These are phyloP conservation scores for Irpex sp. DNA, from an alignment of 1,284 basidiomycete species.

Conservation along the genomic window DNA sequence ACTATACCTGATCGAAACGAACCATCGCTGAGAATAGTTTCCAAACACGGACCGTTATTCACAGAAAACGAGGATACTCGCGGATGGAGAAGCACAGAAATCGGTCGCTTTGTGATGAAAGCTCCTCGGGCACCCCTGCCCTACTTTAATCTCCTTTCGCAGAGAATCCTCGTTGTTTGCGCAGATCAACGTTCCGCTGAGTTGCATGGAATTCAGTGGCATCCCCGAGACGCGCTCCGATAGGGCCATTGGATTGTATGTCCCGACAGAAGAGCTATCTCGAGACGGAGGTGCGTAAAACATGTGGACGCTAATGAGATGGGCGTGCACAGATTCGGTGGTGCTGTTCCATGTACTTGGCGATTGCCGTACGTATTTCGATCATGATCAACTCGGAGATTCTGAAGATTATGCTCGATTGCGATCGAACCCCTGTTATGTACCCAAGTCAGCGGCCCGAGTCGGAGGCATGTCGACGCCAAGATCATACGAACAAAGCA, in stretches of 20 bases:
- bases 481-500: background rate
- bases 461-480: background rate
- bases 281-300: background rate
- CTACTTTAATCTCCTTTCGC: background rate
- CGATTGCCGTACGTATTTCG: slow-evolving; percentile 8
- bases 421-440: no score
- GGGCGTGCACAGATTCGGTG: background rate
- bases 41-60: background rate
- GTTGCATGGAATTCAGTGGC: background rate
- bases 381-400: slow-evolving; percentile 7
- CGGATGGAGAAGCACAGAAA: background rate
- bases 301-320: background rate
- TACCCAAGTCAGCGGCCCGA: background rate
- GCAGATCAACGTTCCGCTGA: background rate
- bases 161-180: background rate
- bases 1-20: background rate
- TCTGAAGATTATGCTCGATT: background rate
- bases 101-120: background rate
- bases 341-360: background rate
- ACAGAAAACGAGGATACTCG: background rate
- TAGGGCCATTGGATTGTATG: background rate
- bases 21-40: background rate
- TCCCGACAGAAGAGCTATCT: background rate
- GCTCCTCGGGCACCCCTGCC: no score
- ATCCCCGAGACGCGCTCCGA: background rate